These are phyloP conservation scores for Hibiscus mutabilis DNA, from an alignment of 345 rosid species.

Conservation along the genomic window DNA sequence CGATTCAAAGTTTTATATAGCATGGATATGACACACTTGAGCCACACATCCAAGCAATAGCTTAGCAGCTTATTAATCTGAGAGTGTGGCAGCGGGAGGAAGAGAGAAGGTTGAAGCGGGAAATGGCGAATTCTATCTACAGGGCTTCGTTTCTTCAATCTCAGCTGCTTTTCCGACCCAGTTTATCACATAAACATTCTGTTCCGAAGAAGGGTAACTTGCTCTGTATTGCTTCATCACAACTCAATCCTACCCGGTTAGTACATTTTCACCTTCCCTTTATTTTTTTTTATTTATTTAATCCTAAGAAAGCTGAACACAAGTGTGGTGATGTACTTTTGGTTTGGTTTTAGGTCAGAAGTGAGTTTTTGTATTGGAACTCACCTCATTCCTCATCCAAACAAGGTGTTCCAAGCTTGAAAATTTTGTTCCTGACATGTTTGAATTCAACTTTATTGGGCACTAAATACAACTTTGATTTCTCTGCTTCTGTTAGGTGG, in stretches of 20 bases:
- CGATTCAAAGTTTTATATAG: no score
- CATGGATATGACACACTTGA: not conserved
- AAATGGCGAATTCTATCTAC: slow-evolving; percentile 53
- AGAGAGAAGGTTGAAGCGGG: slow-evolving; percentile 10
- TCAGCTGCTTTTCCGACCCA: slow-evolving; percentile 12
- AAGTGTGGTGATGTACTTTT: not conserved
- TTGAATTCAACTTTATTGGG: not conserved
- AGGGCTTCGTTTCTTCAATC: slow-evolving; percentile 34
- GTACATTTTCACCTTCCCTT: slow-evolving; percentile 7
- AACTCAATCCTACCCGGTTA: slow-evolving; percentile 38
- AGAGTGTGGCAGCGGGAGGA: not conserved
- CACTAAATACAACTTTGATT: not conserved
- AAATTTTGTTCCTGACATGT: not conserved
- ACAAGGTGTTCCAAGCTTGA: slow-evolving; percentile 39
- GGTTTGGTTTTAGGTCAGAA: slow-evolving; percentile 25
- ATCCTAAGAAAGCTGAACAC: not conserved
- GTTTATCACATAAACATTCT: not conserved
- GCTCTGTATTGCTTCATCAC: slow-evolving; percentile 32
- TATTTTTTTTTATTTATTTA: not conserved
- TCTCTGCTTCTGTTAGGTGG: slow-evolving; percentile 35
- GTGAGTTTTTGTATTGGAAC: slow-evolving; percentile 50
- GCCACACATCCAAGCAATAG: not conserved
- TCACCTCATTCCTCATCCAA: slow-evolving; percentile 74
- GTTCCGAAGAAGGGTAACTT: slow-evolving; percentile 19
- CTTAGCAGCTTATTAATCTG: not conserved